These are phyloP conservation scores for Fusarium staphyleae DNA, from an alignment of 2,329 filamentous ascomycete genomes.

Conservation along the genomic window DNA sequence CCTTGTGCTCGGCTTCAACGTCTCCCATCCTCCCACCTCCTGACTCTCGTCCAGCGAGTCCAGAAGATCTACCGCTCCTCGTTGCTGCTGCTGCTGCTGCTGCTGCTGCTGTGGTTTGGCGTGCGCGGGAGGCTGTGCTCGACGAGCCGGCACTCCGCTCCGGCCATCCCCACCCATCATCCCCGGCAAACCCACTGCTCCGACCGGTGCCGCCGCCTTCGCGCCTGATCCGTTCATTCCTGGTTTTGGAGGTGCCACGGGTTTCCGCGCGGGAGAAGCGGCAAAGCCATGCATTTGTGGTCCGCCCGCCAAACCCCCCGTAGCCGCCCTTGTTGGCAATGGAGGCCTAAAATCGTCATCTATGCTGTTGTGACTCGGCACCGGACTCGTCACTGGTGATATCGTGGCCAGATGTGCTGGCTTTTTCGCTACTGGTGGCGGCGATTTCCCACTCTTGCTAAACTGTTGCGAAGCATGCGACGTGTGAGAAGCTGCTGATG, in stretches of 20 bases:
- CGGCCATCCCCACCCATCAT: conserved; percentile 31
- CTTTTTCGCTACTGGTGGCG: conserved; percentile 69
- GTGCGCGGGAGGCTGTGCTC: conserved; percentile 30
- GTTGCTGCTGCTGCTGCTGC: conserved; percentile 39
- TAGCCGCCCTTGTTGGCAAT: conserved; percentile 36
- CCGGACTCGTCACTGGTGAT: conserved; percentile 39
- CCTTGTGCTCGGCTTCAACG: conserved; percentile 56
- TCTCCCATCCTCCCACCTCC: conserved; percentile 62
- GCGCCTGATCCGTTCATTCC: conserved; percentile 30
- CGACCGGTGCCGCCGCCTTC: conserved; percentile 24
- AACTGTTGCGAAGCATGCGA: conserved; percentile 44
- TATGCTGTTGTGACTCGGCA: conserved; percentile 23
- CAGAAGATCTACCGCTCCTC: conserved; percentile 50
- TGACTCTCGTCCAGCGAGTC: conserved; percentile 59
- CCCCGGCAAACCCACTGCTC: conserved; percentile 30
- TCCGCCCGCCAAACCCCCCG: conserved; percentile 18
- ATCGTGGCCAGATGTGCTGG: conserved; percentile 59
- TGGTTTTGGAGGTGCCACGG: conserved; percentile 37
- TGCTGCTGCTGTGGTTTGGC: conserved; percentile 28
- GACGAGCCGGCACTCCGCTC: conserved; percentile 25
- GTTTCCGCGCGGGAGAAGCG: conserved; percentile 36
- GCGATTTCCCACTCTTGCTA: conserved; percentile 48
- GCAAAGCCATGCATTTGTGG: conserved; percentile 19
- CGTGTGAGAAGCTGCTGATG: conserved; percentile 46
- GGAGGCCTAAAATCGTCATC: conserved; percentile 39